Base-by-base conservation (phyloP, 176 grass and related monocot genomes). In the Eleusine indica region DNA sequence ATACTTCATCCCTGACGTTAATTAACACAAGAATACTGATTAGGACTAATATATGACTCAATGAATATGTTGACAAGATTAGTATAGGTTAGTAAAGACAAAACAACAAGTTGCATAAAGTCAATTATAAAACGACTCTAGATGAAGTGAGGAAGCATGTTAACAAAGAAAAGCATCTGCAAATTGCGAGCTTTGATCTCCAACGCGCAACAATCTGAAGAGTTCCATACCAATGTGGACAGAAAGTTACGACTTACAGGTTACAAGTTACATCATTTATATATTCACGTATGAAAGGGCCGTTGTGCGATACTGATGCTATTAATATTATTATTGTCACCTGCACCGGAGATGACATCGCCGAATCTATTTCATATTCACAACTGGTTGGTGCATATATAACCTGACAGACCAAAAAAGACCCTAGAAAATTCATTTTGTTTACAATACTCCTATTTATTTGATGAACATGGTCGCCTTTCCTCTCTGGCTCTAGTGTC, bases 1-100 rank as follows among this genome's bases (percentile, higher is more conserved):
- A 53, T 71, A 37, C 78, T 25, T 86, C 56, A 71, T 13, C 12
- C 44, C 68, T 85, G 82, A 43, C 80, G 82, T 64, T 69, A 57
- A 7, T 21, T 21, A 61, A 19, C 70, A 11, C 44, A 66, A 40
- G 21, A 39, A 62, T 15, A 44, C 0, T 81, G 77, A 56, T 56
- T 81, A 75, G 62, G 70, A 85, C 52, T 68, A 12, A 7, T 37
- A 29, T 19, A 81, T 75, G 32, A 52, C 35, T 43, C 40, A 70
- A 29, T 37, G 69, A 19, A 71, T 11, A 7, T 10, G 22, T 18
- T 38, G 3, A 42, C 41, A 61, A 10, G 12, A n/a, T 83, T 38
- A 35, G 2, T 35, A 82, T 35, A 82, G 66, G 35, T 71, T 63
- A 72, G 12, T 53, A 13, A 46, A 66, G 25, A 22, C 40, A n/a